Evolutionary conservation across 257 asterid species (phyloP), one percentile per base, ranked within the genome.

Genomic region (Lithospermum erythrorhizon): DNA sequence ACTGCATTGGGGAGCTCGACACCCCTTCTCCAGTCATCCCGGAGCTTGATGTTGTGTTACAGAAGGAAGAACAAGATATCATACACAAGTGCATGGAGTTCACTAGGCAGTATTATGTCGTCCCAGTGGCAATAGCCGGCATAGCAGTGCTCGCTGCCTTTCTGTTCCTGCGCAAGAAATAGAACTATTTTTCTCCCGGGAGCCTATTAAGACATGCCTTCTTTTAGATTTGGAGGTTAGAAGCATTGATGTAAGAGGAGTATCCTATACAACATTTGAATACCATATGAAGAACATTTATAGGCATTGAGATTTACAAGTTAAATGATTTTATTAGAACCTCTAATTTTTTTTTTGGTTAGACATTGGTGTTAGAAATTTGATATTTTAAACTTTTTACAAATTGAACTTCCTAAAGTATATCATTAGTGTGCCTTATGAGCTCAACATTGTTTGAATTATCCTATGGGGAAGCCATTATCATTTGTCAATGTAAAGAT

Each of bases 1-100:
- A 82, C 79, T 84, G 68, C 86, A 78, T 91, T 13, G 98, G 98
- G 65, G 98, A 91, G 75, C 80, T 91, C 16, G 95, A 86, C 37
- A 52, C 75, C 21, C n/a, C 74, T 54, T 52, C 83, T 18, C 65
- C 81, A 63, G 71, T 77, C 48, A 82, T 83, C 66, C 91, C 93
- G 0, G 75, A 82, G 75, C 65, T 82, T 58, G 76, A 81, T 75
- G 81, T 79, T 41, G 65, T 79, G 7, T 73, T 65, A 52, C 74
- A 82, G 73, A 73, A 71, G 65, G 67, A 72, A 57, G 74, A 72
- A 48, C 47, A 62, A 20, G 65, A 59, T 27, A 59, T 77, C 62
- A 63, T 76, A 0, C 67, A 57, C 61, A 79, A 78, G 70, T 55
- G 81, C 37, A 29, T 72, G 74, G 75, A 73, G 68, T 55, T 86